Base-by-base conservation (phyloP, 2,329 filamentous ascomycete species). In the Ustulina deusta region DNA sequence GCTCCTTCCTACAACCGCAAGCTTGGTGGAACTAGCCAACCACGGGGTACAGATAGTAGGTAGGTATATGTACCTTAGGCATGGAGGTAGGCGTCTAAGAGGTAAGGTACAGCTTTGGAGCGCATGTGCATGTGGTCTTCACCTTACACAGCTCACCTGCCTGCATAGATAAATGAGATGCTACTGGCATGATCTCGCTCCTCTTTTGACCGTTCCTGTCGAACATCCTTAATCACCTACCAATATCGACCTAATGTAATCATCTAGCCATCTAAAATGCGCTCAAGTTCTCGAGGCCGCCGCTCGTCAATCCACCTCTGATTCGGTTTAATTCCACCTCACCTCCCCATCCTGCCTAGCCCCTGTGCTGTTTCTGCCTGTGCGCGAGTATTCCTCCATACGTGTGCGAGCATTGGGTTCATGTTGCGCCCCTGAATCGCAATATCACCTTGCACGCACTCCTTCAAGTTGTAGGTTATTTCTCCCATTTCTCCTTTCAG, bases 341-440 rank as follows among this genome's bases (percentile, higher is more conserved):
- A 10, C 17, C 27, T 20, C n/a, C 20, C 25, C 40, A 34, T 57
- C 55, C 46, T 25, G 3, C 25, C 25, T 38, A 27, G 20, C 13
- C 6, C 44, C 40, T 42, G 52, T 61, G 17, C 61, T 29, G 7
- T 57, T 27, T 46, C 27, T 29, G n/a, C 54, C 27, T 38, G 34
- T 61, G 36, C 25, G 17, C 27, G 5, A 20, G 22, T 56, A 38
- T 44, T 36, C 42, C 55, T n/a, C 10, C 29, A 22, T 52, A 46
- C 15, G 22, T 40, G 38, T 36, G 54, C 38, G 22, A 34, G 42
- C 29, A 20, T 20, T 29, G 52, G 48, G 57, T 36, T 42, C 48
- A 49, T 61, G 57, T 63, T 20, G 63, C 63, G 6, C 38, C 61
- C 58, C 38, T n/a, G 22, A 61, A 56, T 40, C 46, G 59, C 48